Evolutionary conservation across 805 yeast species (phyloP).

Genomic region (Isabelozyma pseudorhagii): DNA sequence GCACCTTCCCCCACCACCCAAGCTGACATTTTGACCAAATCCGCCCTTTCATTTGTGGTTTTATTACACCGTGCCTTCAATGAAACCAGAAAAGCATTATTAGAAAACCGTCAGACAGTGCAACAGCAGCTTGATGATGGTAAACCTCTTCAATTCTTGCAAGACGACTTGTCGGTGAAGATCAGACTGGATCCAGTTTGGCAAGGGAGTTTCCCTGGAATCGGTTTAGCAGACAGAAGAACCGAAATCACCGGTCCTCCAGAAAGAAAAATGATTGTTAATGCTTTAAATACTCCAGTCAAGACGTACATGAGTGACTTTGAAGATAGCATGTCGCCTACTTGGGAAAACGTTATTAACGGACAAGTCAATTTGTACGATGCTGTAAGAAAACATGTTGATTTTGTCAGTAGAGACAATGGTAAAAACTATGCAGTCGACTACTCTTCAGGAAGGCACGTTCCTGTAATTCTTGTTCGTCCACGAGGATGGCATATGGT

Average conservation of each 20-base stretch:
- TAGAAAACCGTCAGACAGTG: conserved; percentile 11
- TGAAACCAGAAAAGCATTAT: conserved; percentile 9
- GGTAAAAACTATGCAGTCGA: conserved; percentile 39
- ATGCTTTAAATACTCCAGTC: conserved; percentile 18
- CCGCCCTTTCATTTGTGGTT: conserved; percentile 15
- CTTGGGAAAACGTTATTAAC: conserved; percentile 14
- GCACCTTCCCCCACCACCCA: conserved; percentile 13
- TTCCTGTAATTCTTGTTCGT: conserved; percentile 15
- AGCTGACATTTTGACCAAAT: conserved; percentile 15
- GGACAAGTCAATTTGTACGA: conserved; percentile 21
- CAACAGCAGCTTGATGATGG: conserved; percentile 13
- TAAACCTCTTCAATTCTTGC: conserved; percentile 8
- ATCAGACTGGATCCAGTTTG: conserved; percentile 12
- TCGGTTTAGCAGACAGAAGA: conserved; percentile 15
- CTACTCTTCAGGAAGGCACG: conserved; percentile 6
- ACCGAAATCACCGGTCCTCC: conserved; percentile 22
- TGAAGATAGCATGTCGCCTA: conserved; percentile 17
- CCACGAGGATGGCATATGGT: conserved; percentile 23
- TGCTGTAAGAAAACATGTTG: conserved; percentile 15
- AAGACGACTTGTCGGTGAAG: conserved; percentile 7
- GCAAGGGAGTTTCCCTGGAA: conserved; percentile 16
- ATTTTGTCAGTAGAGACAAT: conserved; percentile 9
- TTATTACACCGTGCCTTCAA: conserved; percentile 17
- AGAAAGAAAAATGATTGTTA: conserved; percentile 18
- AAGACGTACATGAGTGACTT: conserved; percentile 19